A percentile compares a stretch with the other conserved stretches of the same genome.
Conservation (phyloP, 129 eudicot genomes). For the sunflower (Helianthus annuus) region HanXRQr2.0-SUNRISE NC_035442.2:142119813-142120312, state of each 20-base stretch:
- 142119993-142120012: background rate
- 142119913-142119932: no score
- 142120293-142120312: slow-evolving; percentile 94
- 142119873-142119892: no score
- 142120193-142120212: slow-evolving; percentile 82
- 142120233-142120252: slow-evolving; percentile 93
- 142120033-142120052: slow-evolving; percentile 31
- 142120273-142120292: slow-evolving; percentile 85
- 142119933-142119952: no score
- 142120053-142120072: slow-evolving; percentile 65
- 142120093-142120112: slow-evolving; percentile 94
- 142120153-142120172: slow-evolving; percentile 97
- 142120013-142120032: no score
- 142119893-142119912: no score
- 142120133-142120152: slow-evolving; percentile 85
- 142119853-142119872: no score
- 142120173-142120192: slow-evolving; percentile 69
- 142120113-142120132: slow-evolving; percentile 96
- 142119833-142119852: no score
- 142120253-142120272: slow-evolving; percentile 81
- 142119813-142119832: no score
- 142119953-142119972: no score
- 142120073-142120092: slow-evolving; percentile 86
- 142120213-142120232: slow-evolving; percentile 93
- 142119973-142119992: no score